Evolutionary conservation across 352 stramenopile genomes (phyloP).

Genomic region (Phytophthora sp.): DNA sequence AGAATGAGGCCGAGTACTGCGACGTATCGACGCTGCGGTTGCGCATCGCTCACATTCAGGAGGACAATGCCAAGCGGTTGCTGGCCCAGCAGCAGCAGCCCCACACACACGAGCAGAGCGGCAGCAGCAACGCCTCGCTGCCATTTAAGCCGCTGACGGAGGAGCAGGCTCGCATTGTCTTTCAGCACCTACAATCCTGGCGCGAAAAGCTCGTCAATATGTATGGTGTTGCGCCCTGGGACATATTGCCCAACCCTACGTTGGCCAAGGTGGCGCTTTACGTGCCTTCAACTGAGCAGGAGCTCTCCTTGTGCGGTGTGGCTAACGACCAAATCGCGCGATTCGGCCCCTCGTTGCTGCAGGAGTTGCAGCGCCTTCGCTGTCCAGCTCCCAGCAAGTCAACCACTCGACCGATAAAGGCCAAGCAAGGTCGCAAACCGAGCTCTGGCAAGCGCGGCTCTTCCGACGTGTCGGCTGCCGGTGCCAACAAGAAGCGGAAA

Average conservation of each 20-base stretch:
- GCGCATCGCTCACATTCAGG: conserved; percentile 90
- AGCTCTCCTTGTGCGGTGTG: conserved; percentile 64
- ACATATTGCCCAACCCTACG: conserved; percentile 75
- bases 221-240: conserved; percentile 70
- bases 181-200: conserved; percentile 79
- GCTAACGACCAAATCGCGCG: conserved; percentile 50
- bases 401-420: conserved; percentile 15
- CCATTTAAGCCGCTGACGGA: conserved; percentile 51
- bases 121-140: conserved; percentile 11
- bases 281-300: conserved; percentile 56
- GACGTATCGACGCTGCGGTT: conserved; percentile 92
- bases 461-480: conserved; percentile 17
- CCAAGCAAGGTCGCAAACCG: conserved; percentile 29
- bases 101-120: conserved; percentile 18
- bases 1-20: conserved; percentile 90
- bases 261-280: conserved; percentile 77
- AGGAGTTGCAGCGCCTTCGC: conserved; percentile 51
- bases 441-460: conserved; percentile 31
- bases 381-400: conserved; percentile 10
- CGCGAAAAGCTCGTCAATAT: conserved; percentile 81
- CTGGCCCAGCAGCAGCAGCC: conserved; percentile 54
- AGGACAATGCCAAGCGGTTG: conserved; percentile 65
- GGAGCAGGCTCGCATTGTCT: conserved; percentile 65
- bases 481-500: conserved; percentile 41
- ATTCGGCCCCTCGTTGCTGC: conserved; percentile 68